phyloP scores from a whole-genome alignment of 495 filamentous ascomycete species.

The Thozetella sp. region DNA sequence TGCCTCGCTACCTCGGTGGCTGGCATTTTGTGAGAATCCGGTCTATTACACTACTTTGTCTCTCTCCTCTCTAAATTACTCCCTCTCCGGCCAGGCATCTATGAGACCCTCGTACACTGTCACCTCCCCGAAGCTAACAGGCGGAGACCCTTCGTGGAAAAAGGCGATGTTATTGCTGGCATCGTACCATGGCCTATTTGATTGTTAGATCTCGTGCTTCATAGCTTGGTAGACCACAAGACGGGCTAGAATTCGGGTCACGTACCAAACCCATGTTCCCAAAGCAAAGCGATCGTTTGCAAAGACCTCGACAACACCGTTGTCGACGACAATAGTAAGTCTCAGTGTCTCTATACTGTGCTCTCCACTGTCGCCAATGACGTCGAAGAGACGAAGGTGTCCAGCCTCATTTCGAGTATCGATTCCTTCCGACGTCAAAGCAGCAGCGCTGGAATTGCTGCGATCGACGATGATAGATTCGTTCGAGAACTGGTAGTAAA shows the following conservation, averaged over 20 bases:
- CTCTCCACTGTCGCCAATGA: constrained; percentile 7
- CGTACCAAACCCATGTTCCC: constrained; percentile 25
- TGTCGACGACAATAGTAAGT: constrained; percentile 39
- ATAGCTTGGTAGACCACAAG: constrained; percentile 7
- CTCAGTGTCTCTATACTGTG: constrained; percentile 21
- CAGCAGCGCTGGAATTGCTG: constrained; percentile 20
- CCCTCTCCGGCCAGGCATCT: constrained; percentile 19
- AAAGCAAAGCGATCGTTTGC: constrained; percentile 40
- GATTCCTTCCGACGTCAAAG: constrained; percentile 22
- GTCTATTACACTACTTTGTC: too few relatives aligned
- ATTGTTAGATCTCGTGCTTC: background rate
- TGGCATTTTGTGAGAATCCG: too few relatives aligned
- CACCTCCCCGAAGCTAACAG: constrained; percentile 16
- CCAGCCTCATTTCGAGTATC: constrained; percentile 17
- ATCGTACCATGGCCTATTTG: constrained; percentile 18
- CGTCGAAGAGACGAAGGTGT: constrained; percentile 25
- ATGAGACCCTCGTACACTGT: constrained; percentile 18
- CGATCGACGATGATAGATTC: constrained; percentile 24
- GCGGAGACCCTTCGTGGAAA: constrained; percentile 18
- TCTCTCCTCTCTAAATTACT: too few relatives aligned
- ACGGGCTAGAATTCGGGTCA: background rate
- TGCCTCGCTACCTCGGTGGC: too few relatives aligned
- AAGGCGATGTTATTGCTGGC: constrained; percentile 18
- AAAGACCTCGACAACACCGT: constrained; percentile 39
- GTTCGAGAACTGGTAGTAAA: constrained; percentile 27